Base-by-base conservation (phyloP, 352 stramenopile species). In the Saprolegnia diclina region DNA sequence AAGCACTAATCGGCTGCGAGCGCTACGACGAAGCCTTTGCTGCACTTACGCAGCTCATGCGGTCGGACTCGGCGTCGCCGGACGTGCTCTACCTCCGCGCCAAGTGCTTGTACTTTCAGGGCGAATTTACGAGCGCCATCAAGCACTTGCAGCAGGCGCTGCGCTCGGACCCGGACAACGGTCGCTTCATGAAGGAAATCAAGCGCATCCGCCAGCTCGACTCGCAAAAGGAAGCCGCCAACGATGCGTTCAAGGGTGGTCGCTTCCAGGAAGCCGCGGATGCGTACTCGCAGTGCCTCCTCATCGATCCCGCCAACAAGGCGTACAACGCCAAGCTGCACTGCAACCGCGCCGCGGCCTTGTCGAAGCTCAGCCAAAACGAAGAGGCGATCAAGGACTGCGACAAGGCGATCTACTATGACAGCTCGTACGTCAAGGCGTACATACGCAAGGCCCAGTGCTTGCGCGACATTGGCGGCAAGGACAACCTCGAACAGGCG, bases 261-360 rank as follows among this genome's bases (percentile, higher is more conserved):
- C 79, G 79, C 44, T 93, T 94, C 74, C 66, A 78, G 22, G 79
- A 91, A 24, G 94, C 94, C 32, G 82, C 97, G 24, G 79, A 93
- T 35, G 88, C 87, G 74, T 98, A 97, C 77, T 82, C 84, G 18
- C 77, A 91, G 63, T 93, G 86, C 46, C 71, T 98, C 13, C 75
- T 84, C 38, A 88, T 98, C 55, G 90, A 97, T 73, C 88, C 85
- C 26, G 75, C 80, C 38, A 96, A 97, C 77, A 97, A 96, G 73
- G 73, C 80, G 19, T 97, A 96, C 74, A 97, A 96, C 77, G 89
- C 92, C 29, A 98, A 97, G 80, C 85, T 98, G 56, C 83, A 97
- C 74, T 96, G 87, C 77, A 98, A 98, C 76, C 86, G 92, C 22
- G 93, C 90, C 26, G 95, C 90, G 48, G 87, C 89, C 29, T 74